phyloP scores from a whole-genome alignment of 768 basidiomycete species.

The Leccinum obscurum region DNA sequence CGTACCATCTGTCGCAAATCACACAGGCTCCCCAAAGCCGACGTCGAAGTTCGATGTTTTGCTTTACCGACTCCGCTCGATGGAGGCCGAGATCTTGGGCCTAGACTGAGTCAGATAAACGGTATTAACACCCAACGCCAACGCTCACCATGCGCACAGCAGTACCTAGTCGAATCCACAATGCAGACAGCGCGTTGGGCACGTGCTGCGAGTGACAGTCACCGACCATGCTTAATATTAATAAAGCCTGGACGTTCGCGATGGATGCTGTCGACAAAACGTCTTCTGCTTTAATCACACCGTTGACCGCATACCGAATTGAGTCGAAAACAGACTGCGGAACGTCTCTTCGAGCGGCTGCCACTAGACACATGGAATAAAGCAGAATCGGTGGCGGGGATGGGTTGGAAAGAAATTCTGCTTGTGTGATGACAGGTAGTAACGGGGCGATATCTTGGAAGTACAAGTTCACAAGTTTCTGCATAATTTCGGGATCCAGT shows the following conservation, averaged over 20 bases:
- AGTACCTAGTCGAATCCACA: conserved; percentile 84
- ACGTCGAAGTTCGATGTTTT: conserved; percentile 82
- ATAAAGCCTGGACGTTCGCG: conserved; percentile 82
- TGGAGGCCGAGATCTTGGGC: conserved; percentile 97
- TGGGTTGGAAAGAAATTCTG: conserved; percentile 78
- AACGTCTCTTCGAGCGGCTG: conserved; percentile 81
- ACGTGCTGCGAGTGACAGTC: conserved; percentile 92
- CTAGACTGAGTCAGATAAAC: conserved; percentile 40
- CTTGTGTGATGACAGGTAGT: conserved; percentile 84
- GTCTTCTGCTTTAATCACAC: conserved; percentile 85
- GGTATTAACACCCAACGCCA: conserved; percentile 5
- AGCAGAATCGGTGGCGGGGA: conserved; percentile 80
- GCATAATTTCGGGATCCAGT: conserved; percentile 75
- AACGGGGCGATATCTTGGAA: conserved; percentile 88
- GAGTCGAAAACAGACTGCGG: conserved; percentile 87
- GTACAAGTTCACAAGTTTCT: conserved; percentile 86
- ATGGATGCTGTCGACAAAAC: conserved; percentile 85
- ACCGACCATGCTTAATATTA: conserved; percentile 84
- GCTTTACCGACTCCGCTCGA: conserved; percentile 83
- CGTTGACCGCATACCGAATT: conserved; percentile 84
- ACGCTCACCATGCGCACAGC: conserved; percentile 88
- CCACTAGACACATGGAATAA: conserved; percentile 93
- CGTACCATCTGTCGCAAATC: conserved; percentile 90
- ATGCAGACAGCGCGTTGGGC: conserved; percentile 78
- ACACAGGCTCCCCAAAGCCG: conserved; percentile 95